These are phyloP conservation scores for Euphorbia lathyris DNA, from an alignment of 345 rosid genomes.

Conservation along the genomic window DNA sequence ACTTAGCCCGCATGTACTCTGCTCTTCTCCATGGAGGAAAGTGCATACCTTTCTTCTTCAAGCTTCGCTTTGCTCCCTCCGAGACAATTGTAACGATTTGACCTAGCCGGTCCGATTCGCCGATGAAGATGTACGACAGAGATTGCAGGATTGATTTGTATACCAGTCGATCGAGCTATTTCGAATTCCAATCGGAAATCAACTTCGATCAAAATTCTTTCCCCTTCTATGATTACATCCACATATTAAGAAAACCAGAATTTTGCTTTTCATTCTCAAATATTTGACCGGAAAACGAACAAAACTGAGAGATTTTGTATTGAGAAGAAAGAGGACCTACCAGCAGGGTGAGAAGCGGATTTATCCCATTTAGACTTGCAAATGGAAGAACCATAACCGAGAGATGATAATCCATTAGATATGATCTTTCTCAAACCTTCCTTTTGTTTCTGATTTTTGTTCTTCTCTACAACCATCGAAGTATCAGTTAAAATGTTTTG, in stretches of 20 bases:
- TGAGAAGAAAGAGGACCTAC: no score
- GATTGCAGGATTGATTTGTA: conserved; percentile 68
- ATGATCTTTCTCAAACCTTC: conserved; percentile 67
- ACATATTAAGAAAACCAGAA: conserved; percentile 32
- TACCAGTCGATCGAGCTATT: conserved; percentile 73
- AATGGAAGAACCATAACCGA: conserved; percentile 68
- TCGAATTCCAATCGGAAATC: conserved; percentile 88
- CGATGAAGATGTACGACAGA: conserved; percentile 70
- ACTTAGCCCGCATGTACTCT: conserved; percentile 76
- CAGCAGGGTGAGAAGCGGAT: conserved; percentile 66
- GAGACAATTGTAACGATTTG: conserved; percentile 57
- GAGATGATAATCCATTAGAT: conserved; percentile 53
- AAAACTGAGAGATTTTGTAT: no score
- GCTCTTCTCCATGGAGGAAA: conserved; percentile 88
- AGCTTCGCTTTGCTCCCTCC: conserved; percentile 70
- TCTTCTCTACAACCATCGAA: conserved; percentile 74
- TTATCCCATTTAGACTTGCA: conserved; percentile 97
- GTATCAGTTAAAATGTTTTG: conserved; percentile 76
- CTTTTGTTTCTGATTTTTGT: conserved; percentile 60
- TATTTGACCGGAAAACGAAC: not conserved
- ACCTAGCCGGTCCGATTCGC: conserved; percentile 63
- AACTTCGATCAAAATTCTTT: conserved; percentile 65
- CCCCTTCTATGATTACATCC: conserved; percentile 57
- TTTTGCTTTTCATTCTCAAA: not conserved
- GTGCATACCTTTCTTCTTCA: conserved; percentile 90